A percentile compares a stretch with the other conserved stretches of the same genome.
Evolutionary conservation across 2,329 filamentous ascomycete genomes (phyloP).

Genomic region (Coleophoma eucalyptorum): DNA sequence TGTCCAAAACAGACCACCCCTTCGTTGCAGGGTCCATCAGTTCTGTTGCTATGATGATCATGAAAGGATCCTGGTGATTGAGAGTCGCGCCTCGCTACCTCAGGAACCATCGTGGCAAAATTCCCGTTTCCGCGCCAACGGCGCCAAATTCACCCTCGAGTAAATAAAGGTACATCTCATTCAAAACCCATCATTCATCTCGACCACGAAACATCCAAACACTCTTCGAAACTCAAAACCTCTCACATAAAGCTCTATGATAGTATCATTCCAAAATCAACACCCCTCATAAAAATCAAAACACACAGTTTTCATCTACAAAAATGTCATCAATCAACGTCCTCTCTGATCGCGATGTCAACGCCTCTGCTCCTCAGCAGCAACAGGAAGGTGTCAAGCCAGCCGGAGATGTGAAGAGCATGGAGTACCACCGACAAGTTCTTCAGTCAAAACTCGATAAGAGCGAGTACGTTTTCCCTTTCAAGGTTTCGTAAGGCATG

Average conservation of each 20-base stretch:
- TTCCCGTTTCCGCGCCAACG: background rate
- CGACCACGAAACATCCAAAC: background rate
- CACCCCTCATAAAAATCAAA: constrained; percentile 2
- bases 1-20: too few relatives aligned
- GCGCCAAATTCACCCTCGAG: too few relatives aligned
- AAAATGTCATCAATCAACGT: constrained; percentile 53
- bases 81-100: too few relatives aligned
- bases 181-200: background rate
- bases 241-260: background rate
- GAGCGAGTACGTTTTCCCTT: constrained; percentile 48
- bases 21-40: too few relatives aligned
- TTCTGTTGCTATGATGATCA: too few relatives aligned
- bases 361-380: constrained; percentile 41
- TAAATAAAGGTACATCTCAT: background rate
- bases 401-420: constrained; percentile 50
- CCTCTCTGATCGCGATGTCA: constrained; percentile 64
- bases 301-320: constrained; percentile 7
- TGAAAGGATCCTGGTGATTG: too few relatives aligned
- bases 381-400: constrained; percentile 30
- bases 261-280: background rate
- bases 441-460: constrained; percentile 69
- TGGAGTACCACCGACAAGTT: constrained; percentile 76
- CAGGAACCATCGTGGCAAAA: background rate
- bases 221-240: constrained; percentile 1
- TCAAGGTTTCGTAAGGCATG: constrained; percentile 11